Evolutionary conservation across 2,329 filamentous ascomycete species (phyloP).

Genomic region (Akanthomyces dipterigenus): DNA sequence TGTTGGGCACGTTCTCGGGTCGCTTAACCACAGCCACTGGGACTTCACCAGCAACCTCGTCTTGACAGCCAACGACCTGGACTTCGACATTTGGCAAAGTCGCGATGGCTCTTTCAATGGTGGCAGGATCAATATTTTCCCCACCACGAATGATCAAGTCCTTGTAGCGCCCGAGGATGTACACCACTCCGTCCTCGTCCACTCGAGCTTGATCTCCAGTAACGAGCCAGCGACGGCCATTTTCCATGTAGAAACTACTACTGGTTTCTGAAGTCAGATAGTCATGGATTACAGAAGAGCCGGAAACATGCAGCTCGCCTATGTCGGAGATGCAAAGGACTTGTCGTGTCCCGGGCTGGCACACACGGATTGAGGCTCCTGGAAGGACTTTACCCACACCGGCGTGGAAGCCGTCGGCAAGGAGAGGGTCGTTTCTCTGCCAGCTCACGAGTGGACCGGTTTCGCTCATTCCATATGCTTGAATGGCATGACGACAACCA

Average conservation of each 20-base stretch:
- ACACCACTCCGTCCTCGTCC: constrained; percentile 29
- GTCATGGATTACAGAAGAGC: constrained; percentile 26
- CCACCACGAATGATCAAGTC: constrained; percentile 39
- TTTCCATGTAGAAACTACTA: constrained; percentile 30
- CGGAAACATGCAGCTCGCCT: constrained; percentile 36
- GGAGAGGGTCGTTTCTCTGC: constrained; percentile 24
- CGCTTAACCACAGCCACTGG: constrained; percentile 37
- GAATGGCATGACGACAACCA: constrained; percentile 26
- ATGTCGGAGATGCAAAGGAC: constrained; percentile 25
- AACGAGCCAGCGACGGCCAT: constrained; percentile 27
- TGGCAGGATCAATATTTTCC: constrained; percentile 36
- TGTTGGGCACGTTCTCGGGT: constrained; percentile 25
- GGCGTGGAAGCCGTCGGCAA: constrained; percentile 27
- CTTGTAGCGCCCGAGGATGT: constrained; percentile 36
- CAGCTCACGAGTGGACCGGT: constrained; percentile 36
- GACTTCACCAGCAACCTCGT: constrained; percentile 40
- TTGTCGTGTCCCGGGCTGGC: constrained; percentile 23
- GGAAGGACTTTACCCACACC: constrained; percentile 36
- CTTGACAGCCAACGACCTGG: constrained; percentile 36
- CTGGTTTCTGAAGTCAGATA: constrained; percentile 25
- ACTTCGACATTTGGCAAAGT: constrained; percentile 24
- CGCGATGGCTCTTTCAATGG: constrained; percentile 29
- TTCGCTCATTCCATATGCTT: constrained; percentile 41
- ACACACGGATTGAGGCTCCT: constrained; percentile 32
- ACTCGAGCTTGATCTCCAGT: constrained; percentile 37